Evolutionary conservation across 495 filamentous ascomycete species (phyloP).

Genomic region (Cercophora scortea): DNA sequence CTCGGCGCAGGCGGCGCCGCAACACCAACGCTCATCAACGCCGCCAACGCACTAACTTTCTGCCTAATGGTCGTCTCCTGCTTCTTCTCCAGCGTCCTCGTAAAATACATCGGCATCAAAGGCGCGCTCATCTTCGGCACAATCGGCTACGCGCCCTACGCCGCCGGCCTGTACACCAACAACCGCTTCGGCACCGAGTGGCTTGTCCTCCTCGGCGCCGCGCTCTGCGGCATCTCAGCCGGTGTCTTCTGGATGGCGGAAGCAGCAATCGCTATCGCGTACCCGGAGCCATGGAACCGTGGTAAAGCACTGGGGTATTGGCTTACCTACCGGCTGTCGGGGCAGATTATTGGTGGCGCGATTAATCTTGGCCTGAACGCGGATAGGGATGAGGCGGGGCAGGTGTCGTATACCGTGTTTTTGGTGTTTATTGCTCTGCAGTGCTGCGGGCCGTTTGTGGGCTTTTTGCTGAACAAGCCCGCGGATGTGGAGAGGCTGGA

Average conservation of each 20-base stretch:
- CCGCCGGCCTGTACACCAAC: conserved; percentile 58
- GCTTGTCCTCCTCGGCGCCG: conserved; percentile 56
- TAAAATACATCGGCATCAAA: conserved; percentile 55
- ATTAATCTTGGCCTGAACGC: conserved; percentile 57
- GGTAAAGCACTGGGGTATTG: conserved; percentile 54
- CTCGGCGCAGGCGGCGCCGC: conserved; percentile 58
- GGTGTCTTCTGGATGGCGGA: conserved; percentile 65
- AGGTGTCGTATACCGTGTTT: conserved; percentile 54
- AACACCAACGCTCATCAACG: conserved; percentile 57
- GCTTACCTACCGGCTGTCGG: conserved; percentile 53
- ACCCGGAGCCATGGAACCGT: conserved; percentile 56
- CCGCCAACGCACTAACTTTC: conserved; percentile 62
- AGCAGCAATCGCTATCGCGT: conserved; percentile 55
- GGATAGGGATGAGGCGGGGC: conserved; percentile 42
- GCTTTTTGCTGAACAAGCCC: conserved; percentile 45
- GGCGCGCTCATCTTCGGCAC: conserved; percentile 57
- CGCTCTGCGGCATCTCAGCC: conserved; percentile 55
- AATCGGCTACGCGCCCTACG: conserved; percentile 58
- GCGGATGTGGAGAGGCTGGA: conserved; percentile 48
- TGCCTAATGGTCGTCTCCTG: conserved; percentile 59
- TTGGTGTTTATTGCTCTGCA: conserved; percentile 56
- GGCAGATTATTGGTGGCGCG: conserved; percentile 57
- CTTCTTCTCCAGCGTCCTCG: conserved; percentile 45
- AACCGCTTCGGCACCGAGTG: conserved; percentile 57
- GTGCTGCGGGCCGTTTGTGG: conserved; percentile 47